phyloP scores from a whole-genome alignment of 2,329 filamentous ascomycete species.

The Alternaria gansuensis region DNA sequence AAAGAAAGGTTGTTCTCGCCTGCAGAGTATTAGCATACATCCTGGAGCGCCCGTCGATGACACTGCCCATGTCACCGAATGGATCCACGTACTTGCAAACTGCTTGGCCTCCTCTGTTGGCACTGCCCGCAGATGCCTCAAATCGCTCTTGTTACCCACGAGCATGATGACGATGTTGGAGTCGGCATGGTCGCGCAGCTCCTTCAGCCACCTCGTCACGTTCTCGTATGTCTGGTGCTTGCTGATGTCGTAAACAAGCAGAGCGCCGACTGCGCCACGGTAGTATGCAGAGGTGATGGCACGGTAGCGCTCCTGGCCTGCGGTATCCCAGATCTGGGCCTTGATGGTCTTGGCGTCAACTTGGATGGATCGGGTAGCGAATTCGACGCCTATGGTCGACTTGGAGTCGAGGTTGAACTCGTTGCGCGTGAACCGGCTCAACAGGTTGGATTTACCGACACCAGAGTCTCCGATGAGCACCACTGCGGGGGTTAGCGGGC shows the following conservation, averaged over 20 bases:
- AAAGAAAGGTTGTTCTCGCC: slow-evolving; percentile 98
- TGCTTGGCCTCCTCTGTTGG: slow-evolving; percentile 97
- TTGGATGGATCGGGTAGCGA: slow-evolving; percentile 97
- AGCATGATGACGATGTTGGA: slow-evolving; percentile 99
- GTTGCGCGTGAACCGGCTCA: slow-evolving; percentile 99
- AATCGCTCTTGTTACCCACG: slow-evolving; percentile 99
- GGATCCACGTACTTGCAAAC: slow-evolving; percentile 79
- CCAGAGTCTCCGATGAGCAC: slow-evolving; percentile 99
- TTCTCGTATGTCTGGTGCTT: slow-evolving; percentile 99
- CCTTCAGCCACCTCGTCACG: slow-evolving; percentile 98
- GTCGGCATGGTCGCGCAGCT: slow-evolving; percentile 96
- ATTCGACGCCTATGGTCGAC: slow-evolving; percentile 99
- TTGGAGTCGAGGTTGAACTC: slow-evolving; percentile 99
- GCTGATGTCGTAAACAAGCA: slow-evolving; percentile 99
- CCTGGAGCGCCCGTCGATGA: neutral
- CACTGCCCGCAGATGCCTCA: slow-evolving; percentile 95
- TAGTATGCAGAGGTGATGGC: slow-evolving; percentile 99
- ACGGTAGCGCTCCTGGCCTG: slow-evolving; percentile 97
- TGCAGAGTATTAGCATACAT: slow-evolving; percentile 50
- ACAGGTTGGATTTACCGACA: slow-evolving; percentile 99
- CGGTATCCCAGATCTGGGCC: slow-evolving; percentile 99
- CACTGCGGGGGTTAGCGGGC: slow-evolving; percentile 65
- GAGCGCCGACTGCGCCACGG: slow-evolving; percentile 93
- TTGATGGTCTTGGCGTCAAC: slow-evolving; percentile 99
- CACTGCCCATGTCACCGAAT: slow-evolving; percentile 26